Conservation (phyloP, 2,329 filamentous ascomycete genomes). For the Stemphylium beticola region DNA sequence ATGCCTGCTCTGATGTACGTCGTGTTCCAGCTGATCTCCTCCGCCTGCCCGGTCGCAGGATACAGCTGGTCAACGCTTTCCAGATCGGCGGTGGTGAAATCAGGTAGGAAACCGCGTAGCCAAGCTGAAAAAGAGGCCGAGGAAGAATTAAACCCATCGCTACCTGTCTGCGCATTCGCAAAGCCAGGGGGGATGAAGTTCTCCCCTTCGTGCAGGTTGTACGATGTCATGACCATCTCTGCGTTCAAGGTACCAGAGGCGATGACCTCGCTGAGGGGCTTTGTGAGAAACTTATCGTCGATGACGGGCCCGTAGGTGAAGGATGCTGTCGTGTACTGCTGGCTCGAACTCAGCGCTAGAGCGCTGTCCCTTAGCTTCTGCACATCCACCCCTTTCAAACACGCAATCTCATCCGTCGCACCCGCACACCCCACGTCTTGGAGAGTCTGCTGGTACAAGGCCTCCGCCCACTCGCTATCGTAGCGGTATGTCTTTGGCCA, state of each 20-base stretch:
- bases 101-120: conserved; percentile 62
- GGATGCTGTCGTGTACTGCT: conserved; percentile 62
- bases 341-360: conserved; percentile 55
- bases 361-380: conserved; percentile 61
- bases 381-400: conserved; percentile 61
- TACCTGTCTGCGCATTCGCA: conserved; percentile 35
- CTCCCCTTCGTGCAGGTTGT: conserved; percentile 68
- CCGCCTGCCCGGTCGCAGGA: conserved; percentile 55
- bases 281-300: conserved; percentile 60
- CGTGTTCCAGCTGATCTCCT: conserved; percentile 59
- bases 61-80: conserved; percentile 54
- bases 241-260: conserved; percentile 51
- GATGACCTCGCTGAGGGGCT: conserved; percentile 56
- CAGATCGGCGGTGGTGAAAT: conserved; percentile 51
- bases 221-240: conserved; percentile 60
- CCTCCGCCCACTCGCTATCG: conserved; percentile 59
- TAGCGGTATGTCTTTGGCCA: conserved; percentile 66
- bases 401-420: conserved; percentile 54
- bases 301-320: conserved; percentile 68
- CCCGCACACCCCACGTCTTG: conserved; percentile 56
- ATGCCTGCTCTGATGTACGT: conserved; percentile 62
- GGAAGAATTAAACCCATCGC: conserved; percentile 59
- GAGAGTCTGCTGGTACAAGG: conserved; percentile 57
- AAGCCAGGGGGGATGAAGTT: conserved; percentile 65
- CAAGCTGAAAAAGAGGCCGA: conserved; percentile 58